Evolutionary conservation across 805 yeast genomes (phyloP), one percentile per base, ranked within the genome.

Genomic region (Scheffersomyces coipomensis): DNA sequence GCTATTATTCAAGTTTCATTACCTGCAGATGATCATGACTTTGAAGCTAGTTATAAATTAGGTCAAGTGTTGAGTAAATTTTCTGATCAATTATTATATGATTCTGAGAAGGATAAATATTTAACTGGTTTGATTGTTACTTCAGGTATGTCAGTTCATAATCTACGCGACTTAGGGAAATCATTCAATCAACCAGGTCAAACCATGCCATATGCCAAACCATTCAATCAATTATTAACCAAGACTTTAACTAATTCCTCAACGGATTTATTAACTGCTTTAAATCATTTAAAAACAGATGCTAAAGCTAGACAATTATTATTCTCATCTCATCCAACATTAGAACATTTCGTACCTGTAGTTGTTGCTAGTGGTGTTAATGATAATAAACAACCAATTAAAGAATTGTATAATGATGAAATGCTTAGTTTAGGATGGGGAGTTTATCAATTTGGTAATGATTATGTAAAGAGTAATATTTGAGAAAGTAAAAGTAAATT

Each of bases 71-170:
- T 86, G 36, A 53, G 73, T 12, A 62, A 68, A 25, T 75, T 79
- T 46, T 68, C 89, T 44, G 64, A 69, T 2, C 58, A 75, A 36
- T 40, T 48, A 36, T 44, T 66, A 34, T 61, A 63, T 60, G 64
- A 66, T 43, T 55, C 58, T 17, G 34, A 37, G n/a, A 38, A 49
- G 24, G 35, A 51, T 13, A 47, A 45, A 31, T 49, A 61, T 40
- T 47, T 63, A 21, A 49, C 50, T n/a, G 71, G 73, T 3, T 27
- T 78, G 39, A 63, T 86, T 2, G 56, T 86, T 4, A 74, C 79
- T 38, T 83, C 90, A 1, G 95, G 95, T 3, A 83, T 84, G 86
- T 71, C 88, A 5, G 93, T 85, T 17, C 95, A 86, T 59, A 87
- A 86, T 52, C 66, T 86, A 31, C 46, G 78, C 26, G 89, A 84